A percentile compares a stretch with the other conserved stretches of the same genome.
Conservation (phyloP, 768 basidiomycete genomes). For the Cystobasidium onofrii region DNA sequence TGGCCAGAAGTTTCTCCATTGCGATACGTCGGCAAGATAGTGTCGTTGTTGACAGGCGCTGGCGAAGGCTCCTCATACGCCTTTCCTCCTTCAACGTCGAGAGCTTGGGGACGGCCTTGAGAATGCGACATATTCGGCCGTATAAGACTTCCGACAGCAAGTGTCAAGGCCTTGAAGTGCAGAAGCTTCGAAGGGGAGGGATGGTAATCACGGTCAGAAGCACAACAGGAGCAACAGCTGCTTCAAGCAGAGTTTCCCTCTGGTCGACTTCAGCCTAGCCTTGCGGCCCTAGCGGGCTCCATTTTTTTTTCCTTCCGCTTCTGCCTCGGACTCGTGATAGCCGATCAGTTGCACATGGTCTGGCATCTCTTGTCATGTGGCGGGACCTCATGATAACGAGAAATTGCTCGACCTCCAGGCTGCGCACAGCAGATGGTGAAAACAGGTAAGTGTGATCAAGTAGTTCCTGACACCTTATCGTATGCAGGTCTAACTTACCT, state of each 20-base stretch:
- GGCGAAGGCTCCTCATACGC: neutral
- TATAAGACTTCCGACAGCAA: neutral
- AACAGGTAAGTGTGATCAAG: too few species aligned
- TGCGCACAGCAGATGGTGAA: too few species aligned
- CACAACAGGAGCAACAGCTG: neutral
- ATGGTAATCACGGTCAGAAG: neutral
- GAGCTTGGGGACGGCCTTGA: neutral
- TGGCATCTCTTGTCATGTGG: neutral
- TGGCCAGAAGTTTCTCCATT: neutral
- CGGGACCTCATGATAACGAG: neutral
- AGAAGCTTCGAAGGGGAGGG: neutral
- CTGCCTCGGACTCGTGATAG: neutral
- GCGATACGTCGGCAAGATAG: slow-evolving; percentile 21
- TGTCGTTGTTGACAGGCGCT: neutral
- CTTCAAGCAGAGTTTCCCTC: neutral
- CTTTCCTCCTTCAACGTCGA: neutral
- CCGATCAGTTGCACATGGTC: neutral
- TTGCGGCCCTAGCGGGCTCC: neutral
- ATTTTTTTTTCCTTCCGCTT: neutral
- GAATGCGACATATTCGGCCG: neutral
- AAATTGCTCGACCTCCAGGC: neutral
- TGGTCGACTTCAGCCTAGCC: neutral
- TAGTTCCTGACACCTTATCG: too few species aligned
- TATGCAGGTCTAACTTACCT: too few species aligned
- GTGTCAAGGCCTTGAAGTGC: neutral